Evolutionary conservation across 1,139 yeast genomes (phyloP).

Genomic region (Neolecta irregularis): DNA sequence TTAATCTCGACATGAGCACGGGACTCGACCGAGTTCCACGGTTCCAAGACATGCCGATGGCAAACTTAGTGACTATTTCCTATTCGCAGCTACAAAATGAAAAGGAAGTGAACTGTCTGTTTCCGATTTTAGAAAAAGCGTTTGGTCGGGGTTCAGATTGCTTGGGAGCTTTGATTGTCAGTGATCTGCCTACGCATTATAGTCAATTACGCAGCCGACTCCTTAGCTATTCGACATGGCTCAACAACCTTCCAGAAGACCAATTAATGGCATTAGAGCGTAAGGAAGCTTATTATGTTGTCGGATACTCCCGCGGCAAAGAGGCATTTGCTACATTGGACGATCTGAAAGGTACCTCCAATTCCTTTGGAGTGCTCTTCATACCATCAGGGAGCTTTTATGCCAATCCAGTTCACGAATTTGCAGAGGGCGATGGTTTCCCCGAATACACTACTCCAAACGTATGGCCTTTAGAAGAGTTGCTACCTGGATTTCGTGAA

Average conservation of each 20-base stretch:
- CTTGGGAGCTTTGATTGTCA: conserved; percentile 37
- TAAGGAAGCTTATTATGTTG: conserved; percentile 37
- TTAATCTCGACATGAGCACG: too few species aligned
- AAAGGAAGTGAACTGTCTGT: neutral
- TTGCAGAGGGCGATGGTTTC: conserved; percentile 25
- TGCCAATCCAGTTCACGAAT: conserved; percentile 27
- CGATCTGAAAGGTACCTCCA: conserved; percentile 38
- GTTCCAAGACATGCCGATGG: too few species aligned
- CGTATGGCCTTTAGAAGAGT: conserved; percentile 35
- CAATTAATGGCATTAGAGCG: conserved; percentile 31
- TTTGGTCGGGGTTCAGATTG: conserved; percentile 38
- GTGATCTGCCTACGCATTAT: conserved; percentile 31
- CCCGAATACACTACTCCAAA: conserved; percentile 38
- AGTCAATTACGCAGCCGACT: conserved; percentile 31
- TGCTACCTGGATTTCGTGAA: conserved; percentile 20
- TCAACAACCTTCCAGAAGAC: conserved; percentile 31
- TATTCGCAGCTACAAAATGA: neutral
- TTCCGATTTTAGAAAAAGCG: conserved; percentile 23
- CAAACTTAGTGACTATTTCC: too few species aligned
- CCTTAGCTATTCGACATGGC: conserved; percentile 31
- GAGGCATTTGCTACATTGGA: conserved; percentile 34
- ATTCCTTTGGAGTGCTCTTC: too few species aligned
- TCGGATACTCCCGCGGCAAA: conserved; percentile 55
- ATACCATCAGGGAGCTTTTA: conserved; percentile 51
- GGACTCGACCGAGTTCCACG: too few species aligned